These are phyloP conservation scores for Amyloporia xantha DNA, from an alignment of 768 basidiomycete genomes.

Conservation along the genomic window DNA sequence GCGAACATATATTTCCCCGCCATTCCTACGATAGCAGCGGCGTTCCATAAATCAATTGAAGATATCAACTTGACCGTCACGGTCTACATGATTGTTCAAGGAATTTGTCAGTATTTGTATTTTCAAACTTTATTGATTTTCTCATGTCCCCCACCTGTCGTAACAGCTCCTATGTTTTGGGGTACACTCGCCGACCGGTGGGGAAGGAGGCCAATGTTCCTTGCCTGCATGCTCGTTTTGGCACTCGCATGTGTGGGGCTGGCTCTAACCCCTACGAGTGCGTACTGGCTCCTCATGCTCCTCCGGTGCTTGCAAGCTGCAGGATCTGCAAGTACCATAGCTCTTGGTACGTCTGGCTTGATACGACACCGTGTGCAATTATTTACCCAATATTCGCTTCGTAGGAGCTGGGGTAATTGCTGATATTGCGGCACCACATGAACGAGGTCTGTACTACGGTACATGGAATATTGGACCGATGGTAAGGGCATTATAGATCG, in stretches of 20 bases:
- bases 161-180: slow-evolving; percentile 45
- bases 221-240: slow-evolving; percentile 57
- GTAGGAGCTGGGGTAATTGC: slow-evolving; percentile 69
- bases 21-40: slow-evolving; percentile 58
- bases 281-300: slow-evolving; percentile 74
- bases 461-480: slow-evolving; percentile 60
- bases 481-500: slow-evolving; percentile 29
- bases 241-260: slow-evolving; percentile 59
- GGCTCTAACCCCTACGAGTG: slow-evolving; percentile 46
- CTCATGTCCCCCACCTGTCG: background rate
- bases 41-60: slow-evolving; percentile 60
- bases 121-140: background rate
- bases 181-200: slow-evolving; percentile 61
- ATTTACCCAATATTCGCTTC: background rate
- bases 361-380: too few relatives aligned
- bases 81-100: slow-evolving; percentile 67
- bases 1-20: slow-evolving; percentile 78
- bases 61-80: slow-evolving; percentile 78
- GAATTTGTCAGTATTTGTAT: slow-evolving; percentile 37
- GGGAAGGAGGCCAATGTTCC: slow-evolving; percentile 59
- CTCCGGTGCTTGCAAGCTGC: slow-evolving; percentile 76
- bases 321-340: slow-evolving; percentile 75
- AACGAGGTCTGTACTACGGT: slow-evolving; percentile 72
- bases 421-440: slow-evolving; percentile 67
- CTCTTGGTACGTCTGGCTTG: slow-evolving; percentile 58